phyloP scores from a whole-genome alignment of 2,329 filamentous ascomycete species.

The Penicillium sp. region DNA sequence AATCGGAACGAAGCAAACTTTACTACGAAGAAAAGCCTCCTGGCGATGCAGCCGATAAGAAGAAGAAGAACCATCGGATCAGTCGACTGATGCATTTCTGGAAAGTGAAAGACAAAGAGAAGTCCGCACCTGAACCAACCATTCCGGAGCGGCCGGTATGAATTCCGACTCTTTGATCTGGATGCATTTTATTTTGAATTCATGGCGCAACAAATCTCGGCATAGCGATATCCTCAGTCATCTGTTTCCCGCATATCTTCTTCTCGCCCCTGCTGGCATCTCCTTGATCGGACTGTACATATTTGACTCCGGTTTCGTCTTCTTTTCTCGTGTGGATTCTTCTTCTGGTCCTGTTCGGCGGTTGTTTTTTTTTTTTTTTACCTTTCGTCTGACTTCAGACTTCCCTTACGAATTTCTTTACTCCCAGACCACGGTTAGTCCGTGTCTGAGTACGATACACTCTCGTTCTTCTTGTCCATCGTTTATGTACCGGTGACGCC shows the following conservation, averaged over 20 bases:
- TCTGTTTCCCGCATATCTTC: slow-evolving; percentile 15
- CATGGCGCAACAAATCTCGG: slow-evolving; percentile 24
- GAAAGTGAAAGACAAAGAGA: slow-evolving; percentile 49
- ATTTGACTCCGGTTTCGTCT: slow-evolving; percentile 12
- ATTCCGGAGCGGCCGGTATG: slow-evolving; percentile 24
- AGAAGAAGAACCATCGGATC: slow-evolving; percentile 47
- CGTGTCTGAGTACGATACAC: slow-evolving; percentile 35
- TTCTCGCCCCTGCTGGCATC: slow-evolving; percentile 7
- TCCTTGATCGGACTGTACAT: slow-evolving; percentile 22
- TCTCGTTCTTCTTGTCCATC: slow-evolving; percentile 34
- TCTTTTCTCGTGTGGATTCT: slow-evolving; percentile 20
- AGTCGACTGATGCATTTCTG: slow-evolving; percentile 52
- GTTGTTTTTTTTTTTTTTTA: slow-evolving; percentile 12
- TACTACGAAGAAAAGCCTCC: slow-evolving; percentile 47
- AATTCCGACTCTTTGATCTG: slow-evolving; percentile 16
- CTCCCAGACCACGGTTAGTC: slow-evolving; percentile 24
- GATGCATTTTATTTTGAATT: slow-evolving; percentile 23
- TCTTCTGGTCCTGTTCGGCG: slow-evolving; percentile 14
- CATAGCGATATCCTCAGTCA: slow-evolving; percentile 27
- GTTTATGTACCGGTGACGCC: slow-evolving; percentile 32
- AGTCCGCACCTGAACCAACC: slow-evolving; percentile 20
- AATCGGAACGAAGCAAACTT: slow-evolving; percentile 47
- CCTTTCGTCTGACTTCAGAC: slow-evolving; percentile 17
- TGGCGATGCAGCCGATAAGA: slow-evolving; percentile 39
- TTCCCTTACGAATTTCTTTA: slow-evolving; percentile 38